These are phyloP conservation scores for Botryobasidium botryosum DNA, from an alignment of 768 basidiomycete species.

Conservation along the genomic window DNA sequence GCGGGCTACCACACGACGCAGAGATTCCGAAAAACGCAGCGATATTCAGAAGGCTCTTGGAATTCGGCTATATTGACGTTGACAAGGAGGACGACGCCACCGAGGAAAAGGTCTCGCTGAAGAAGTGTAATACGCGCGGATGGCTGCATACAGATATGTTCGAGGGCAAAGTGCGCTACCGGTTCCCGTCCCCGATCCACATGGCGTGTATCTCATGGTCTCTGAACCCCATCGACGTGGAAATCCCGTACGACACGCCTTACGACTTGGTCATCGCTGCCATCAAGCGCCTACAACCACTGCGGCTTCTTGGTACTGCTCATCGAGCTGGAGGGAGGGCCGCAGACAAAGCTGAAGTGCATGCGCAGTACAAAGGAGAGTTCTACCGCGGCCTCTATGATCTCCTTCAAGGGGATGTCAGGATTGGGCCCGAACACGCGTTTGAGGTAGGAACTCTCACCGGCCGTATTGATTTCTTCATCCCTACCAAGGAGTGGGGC, in stretches of 20 bases:
- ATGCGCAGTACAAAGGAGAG: conserved; percentile 1
- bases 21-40: too few relatives aligned
- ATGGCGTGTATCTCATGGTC: neutral
- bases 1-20: too few relatives aligned
- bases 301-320: neutral
- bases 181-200: neutral
- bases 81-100: too few relatives aligned
- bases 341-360: neutral
- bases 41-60: too few relatives aligned
- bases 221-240: neutral
- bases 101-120: too few relatives aligned
- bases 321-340: neutral
- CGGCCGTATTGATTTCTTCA: conserved; percentile 8
- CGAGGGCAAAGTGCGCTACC: neutral
- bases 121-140: too few relatives aligned
- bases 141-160: neutral
- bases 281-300: neutral
- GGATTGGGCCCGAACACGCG: conserved; percentile 3
- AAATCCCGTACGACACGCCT: neutral
- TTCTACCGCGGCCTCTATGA: conserved; percentile 2
- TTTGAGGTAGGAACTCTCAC: neutral
- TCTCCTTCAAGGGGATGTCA: neutral
- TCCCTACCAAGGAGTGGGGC: conserved; percentile 6
- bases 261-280: neutral
- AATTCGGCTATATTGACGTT: too few relatives aligned